Percentiles rank a stretch among this genome's conserved stretches.
Conservation (phyloP, 139 green algal species). For the Tetraselmis striata region DNA sequence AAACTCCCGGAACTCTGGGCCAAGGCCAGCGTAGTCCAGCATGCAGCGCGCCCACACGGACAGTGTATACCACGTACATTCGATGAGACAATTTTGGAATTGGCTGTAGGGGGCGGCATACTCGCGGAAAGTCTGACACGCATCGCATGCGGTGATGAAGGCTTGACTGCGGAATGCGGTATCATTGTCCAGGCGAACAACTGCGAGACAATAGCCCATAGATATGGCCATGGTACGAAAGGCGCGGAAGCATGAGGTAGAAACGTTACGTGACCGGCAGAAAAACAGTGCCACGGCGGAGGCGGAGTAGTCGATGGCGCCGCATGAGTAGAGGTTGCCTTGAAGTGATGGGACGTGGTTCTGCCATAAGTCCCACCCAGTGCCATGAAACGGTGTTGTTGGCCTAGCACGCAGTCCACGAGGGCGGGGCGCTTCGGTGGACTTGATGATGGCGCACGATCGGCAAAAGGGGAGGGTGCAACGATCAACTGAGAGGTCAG, state of each 20-base stretch:
- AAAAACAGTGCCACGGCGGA: not conserved
- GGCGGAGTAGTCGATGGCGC: not conserved
- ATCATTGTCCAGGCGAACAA: not conserved
- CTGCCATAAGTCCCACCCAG: not conserved
- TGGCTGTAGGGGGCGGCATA: not conserved
- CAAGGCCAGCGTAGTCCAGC: not conserved
- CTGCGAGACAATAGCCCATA: not conserved
- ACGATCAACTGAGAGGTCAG: not conserved
- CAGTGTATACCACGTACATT: not conserved
- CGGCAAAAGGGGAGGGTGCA: not conserved
- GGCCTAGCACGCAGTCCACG: not conserved
- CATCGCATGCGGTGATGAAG: not conserved
- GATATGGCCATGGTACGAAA: not conserved
- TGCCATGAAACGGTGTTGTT: not conserved
- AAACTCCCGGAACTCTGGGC: not conserved
- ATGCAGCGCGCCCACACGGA: not conserved
- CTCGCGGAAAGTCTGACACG: not conserved
- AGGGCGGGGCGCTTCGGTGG: not conserved
- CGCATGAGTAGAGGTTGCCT: not conserved
- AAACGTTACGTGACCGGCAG: not conserved
- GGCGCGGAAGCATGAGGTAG: not conserved
- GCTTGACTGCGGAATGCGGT: not conserved
- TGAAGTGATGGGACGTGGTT: not conserved
- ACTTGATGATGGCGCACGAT: not conserved
- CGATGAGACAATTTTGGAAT: not conserved